Base-by-base conservation (phyloP, 2,329 filamentous ascomycete genomes). In the Pseudovirgaria hyperparasitica region DNA sequence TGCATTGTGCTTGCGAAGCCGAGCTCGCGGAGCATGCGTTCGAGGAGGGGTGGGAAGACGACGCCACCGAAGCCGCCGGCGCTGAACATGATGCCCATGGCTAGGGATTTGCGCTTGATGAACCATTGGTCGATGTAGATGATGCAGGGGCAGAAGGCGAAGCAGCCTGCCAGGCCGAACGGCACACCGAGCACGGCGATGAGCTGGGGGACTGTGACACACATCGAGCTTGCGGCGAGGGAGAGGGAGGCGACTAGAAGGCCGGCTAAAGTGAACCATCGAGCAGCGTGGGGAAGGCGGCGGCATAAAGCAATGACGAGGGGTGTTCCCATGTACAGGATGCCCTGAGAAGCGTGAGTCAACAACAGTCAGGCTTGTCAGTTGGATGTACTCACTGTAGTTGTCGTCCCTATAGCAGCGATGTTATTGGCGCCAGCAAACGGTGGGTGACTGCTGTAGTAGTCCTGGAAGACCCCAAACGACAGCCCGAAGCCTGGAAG, bases 381-480 rank as follows among this genome's bases (percentile, higher is more conserved):
- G 6, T 20, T 74, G 53, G 39, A 73, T 74, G 54, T 71, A 34
- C 38, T 33, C 45, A 60, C 67, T 68, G 67, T 67, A 4, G 72
- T 61, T 29, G 65, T 70, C 2, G 74, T 80, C 1, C 76, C 76
- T 28, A 82, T 71, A 9, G 72, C 58, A 16, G 74, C 63, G 26
- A 79, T 70, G 16, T 60, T 56, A 0, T 62, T 45, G 6, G 45
- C 60, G 3, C 62, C 62, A 4, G 54, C 51, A 29, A 81, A 81
- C 2, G 70, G 66, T 4, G 61, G 60, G 31, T 74, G 62, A 2
- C 58, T 65, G 19, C 60, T 65, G 46, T 82, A 82, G 48, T 78
- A 76, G 27, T 75, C 64, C 38, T 81, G 74, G 41, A 82, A 81
- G 14, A 82, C 63, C 22, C 76, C 77, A 44, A 75, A 82, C 0